A percentile compares a stretch with the other conserved stretches of the same genome.
Evolutionary conservation across 495 filamentous ascomycete genomes (phyloP).

Genomic region (Podospora australis): DNA sequence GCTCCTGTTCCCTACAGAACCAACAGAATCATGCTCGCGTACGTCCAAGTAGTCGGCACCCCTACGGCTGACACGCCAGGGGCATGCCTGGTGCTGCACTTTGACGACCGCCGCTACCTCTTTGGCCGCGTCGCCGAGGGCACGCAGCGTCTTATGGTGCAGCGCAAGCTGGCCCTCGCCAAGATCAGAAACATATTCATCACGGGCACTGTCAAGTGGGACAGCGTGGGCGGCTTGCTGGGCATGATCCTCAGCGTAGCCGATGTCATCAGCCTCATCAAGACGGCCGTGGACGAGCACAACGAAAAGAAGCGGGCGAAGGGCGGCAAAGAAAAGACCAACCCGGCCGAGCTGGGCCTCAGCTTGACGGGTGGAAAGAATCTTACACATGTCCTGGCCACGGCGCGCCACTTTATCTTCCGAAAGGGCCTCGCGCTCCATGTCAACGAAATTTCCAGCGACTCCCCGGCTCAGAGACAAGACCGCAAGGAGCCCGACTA

Average conservation of each 20-base stretch:
- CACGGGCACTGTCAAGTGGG: conserved; percentile 70
- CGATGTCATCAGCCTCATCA: conserved; percentile 45
- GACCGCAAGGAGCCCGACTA: conserved; percentile 51
- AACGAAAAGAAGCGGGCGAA: conserved; percentile 26
- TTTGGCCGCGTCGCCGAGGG: conserved; percentile 82
- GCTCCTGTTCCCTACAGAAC: too few relatives aligned
- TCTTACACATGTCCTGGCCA: conserved; percentile 69
- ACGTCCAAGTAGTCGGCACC: conserved; percentile 65
- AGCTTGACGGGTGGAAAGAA: conserved; percentile 75
- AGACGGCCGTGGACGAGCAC: conserved; percentile 14
- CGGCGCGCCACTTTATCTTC: conserved; percentile 83
- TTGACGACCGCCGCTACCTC: conserved; percentile 76
- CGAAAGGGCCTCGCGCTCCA: conserved; percentile 67
- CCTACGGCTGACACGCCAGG: conserved; percentile 91
- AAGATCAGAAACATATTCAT: conserved; percentile 73
- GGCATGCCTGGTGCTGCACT: conserved; percentile 66
- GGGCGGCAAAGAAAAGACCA: conserved; percentile 12
- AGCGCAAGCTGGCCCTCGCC: conserved; percentile 53
- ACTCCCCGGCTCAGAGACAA: conserved; percentile 16
- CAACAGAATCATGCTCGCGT: conserved; percentile 54
- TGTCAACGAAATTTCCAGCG: conserved; percentile 55
- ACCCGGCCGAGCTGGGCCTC: conserved; percentile 31
- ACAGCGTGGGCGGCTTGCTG: conserved; percentile 68
- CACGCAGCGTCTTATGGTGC: conserved; percentile 65
- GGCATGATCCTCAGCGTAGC: conserved; percentile 79